Conservation (phyloP, 2,329 filamentous ascomycete species). For the Botrytis fabae region DNA sequence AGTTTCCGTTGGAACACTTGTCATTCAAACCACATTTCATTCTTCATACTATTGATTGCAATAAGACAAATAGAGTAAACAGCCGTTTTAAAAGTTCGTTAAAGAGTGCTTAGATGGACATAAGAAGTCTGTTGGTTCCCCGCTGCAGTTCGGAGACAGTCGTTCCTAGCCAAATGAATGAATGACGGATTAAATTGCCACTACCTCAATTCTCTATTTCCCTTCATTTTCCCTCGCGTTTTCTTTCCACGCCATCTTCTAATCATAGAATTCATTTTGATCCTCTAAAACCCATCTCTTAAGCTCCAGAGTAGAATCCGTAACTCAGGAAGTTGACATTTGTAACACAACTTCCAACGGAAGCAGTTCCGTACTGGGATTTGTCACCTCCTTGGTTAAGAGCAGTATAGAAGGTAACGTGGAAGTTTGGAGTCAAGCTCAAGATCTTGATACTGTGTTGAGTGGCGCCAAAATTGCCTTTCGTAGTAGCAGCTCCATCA, state of each 20-base stretch:
- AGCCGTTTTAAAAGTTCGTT: background rate
- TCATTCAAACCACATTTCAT: background rate
- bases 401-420: background rate
- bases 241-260: background rate
- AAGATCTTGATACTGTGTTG: constrained; percentile 9
- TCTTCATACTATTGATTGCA: background rate
- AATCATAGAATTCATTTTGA: background rate
- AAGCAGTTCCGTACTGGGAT: background rate
- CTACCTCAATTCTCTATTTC: background rate
- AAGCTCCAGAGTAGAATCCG: background rate
- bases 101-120: background rate
- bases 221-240: no score
- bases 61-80: background rate
- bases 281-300: background rate
- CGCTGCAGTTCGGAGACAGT: constrained; percentile 5
- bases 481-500: background rate
- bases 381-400: constrained; percentile 7
- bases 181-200: background rate
- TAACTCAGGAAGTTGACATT: constrained; percentile 5
- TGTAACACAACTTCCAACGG: background rate
- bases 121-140: background rate
- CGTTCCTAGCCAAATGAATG: background rate
- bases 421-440: background rate
- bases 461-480: constrained; percentile 13
- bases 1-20: no score